Percentiles rank a stretch among this genome's conserved stretches.
Evolutionary conservation across 305 asterid genomes (phyloP).

Genomic region (Withania somnifera): DNA sequence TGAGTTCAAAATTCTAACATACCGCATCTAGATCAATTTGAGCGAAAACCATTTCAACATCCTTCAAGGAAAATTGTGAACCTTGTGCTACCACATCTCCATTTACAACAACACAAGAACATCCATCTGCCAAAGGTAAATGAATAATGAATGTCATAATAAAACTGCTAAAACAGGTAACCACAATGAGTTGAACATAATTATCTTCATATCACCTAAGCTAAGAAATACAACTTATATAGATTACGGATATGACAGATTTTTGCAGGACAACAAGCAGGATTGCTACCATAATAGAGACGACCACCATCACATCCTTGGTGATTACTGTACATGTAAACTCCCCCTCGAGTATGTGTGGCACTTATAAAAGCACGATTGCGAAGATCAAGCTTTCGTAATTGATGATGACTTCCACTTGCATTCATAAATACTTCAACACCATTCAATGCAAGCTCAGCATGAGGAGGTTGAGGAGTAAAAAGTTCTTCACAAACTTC

Average conservation of each 20-base stretch:
- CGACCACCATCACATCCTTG: slow-evolving; percentile 99
- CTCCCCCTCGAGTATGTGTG: slow-evolving; percentile 96
- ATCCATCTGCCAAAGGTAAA: slow-evolving; percentile 60
- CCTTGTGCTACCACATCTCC: slow-evolving; percentile 98
- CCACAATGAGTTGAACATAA: not conserved
- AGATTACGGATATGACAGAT: not conserved
- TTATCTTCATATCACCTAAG: not conserved
- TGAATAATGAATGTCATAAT: not conserved
- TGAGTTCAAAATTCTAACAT: slow-evolving; percentile 17
- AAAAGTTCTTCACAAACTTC: slow-evolving; percentile 98
- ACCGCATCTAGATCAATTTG: slow-evolving; percentile 97
- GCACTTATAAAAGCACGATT: slow-evolving; percentile 92
- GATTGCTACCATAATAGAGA: slow-evolving; percentile 71
- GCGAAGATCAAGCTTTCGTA: slow-evolving; percentile 88
- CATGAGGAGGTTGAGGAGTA: slow-evolving; percentile 93
- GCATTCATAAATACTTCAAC: slow-evolving; percentile 97
- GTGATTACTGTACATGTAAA: slow-evolving; percentile 89
- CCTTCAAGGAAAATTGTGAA: slow-evolving; percentile 88
- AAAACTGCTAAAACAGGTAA: not conserved
- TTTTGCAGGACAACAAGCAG: not conserved
- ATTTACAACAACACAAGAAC: slow-evolving; percentile 83
- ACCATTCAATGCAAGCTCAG: slow-evolving; percentile 91
- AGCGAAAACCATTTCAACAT: slow-evolving; percentile 90
- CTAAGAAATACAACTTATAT: not conserved
- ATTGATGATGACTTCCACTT: slow-evolving; percentile 97